Conservation (phyloP, 2,329 filamentous ascomycete species). For the Chaetomiaceae sp. region DNA sequence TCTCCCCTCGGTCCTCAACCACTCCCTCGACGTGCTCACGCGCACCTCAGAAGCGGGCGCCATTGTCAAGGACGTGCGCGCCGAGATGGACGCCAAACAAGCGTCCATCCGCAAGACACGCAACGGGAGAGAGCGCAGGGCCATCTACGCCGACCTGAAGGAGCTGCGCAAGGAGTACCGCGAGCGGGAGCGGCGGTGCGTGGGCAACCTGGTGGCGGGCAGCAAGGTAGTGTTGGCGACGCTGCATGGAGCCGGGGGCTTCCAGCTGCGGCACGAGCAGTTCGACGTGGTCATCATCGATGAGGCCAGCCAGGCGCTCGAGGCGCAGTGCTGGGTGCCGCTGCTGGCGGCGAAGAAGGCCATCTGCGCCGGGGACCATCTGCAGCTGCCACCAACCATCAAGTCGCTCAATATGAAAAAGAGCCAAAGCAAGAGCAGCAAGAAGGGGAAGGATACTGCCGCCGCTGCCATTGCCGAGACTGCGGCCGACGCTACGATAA, state of each 20-base stretch:
- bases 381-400: constrained; percentile 91
- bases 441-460: constrained; percentile 32
- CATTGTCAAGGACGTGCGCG: constrained; percentile 84
- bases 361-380: constrained; percentile 87
- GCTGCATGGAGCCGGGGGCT: constrained; percentile 84
- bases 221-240: constrained; percentile 91
- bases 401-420: constrained; percentile 66
- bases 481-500: constrained; percentile 29
- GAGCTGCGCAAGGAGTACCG: constrained; percentile 85
- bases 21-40: constrained; percentile 87
- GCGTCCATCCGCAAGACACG: constrained; percentile 82
- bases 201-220: constrained; percentile 66
- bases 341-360: constrained; percentile 76
- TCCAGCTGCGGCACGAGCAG: constrained; percentile 69
- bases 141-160: constrained; percentile 80
- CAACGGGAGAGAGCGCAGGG: constrained; percentile 71
- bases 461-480: constrained; percentile 23
- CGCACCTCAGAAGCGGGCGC: constrained; percentile 83
- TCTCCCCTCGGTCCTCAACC: constrained; percentile 78
- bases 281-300: constrained; percentile 97
- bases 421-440: constrained; percentile 31
- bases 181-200: constrained; percentile 76
- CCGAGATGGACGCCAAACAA: constrained; percentile 91
- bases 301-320: constrained; percentile 90
- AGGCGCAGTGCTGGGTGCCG: constrained; percentile 96